phyloP scores from a whole-genome alignment of 768 basidiomycete species.

The Hebeloma cylindrosporum region DNA sequence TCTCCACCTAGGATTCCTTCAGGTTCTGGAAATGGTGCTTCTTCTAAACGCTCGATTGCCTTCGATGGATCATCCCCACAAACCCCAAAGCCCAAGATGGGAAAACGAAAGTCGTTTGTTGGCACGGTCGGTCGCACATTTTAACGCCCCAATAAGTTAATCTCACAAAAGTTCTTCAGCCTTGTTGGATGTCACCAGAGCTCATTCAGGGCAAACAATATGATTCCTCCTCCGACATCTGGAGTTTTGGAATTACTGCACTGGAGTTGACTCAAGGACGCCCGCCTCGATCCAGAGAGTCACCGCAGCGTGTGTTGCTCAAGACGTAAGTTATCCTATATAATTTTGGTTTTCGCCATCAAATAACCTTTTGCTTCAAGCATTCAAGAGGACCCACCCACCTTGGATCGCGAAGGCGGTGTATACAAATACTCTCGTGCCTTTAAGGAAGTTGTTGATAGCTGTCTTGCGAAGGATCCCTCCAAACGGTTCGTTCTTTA shows the following conservation, averaged over 20 bases:
- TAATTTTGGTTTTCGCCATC: background rate
- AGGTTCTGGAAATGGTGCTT: conserved; percentile 7
- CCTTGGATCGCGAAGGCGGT: conserved; percentile 71
- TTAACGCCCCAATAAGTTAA: background rate
- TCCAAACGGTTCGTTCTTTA: conserved; percentile 53
- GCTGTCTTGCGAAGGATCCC: conserved; percentile 86
- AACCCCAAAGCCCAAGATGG: conserved; percentile 44
- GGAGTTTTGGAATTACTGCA: conserved; percentile 96
- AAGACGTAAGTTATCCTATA: conserved; percentile 51
- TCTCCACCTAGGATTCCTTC: conserved; percentile 26
- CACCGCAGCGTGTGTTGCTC: conserved; percentile 70
- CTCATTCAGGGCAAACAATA: conserved; percentile 83
- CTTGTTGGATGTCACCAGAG: conserved; percentile 98
- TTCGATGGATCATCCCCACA: conserved; percentile 32
- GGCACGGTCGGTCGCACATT: conserved; percentile 62
- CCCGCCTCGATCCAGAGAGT: conserved; percentile 79
- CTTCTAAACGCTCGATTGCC: conserved; percentile 33
- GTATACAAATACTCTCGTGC: conserved; percentile 72
- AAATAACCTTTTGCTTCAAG: conserved; percentile 36
- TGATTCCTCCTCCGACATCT: conserved; percentile 88
- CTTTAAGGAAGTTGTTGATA: conserved; percentile 82
- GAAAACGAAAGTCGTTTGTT: conserved; percentile 90
- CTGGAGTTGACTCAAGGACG: conserved; percentile 86
- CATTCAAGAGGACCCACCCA: conserved; percentile 77
- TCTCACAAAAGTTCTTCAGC: conserved; percentile 41